A percentile compares a stretch with the other conserved stretches of the same genome.
These are phyloP conservation scores for Adiantum capillusveneris DNA, from an alignment of 75 land plant genomes.

Conservation along the genomic window DNA sequence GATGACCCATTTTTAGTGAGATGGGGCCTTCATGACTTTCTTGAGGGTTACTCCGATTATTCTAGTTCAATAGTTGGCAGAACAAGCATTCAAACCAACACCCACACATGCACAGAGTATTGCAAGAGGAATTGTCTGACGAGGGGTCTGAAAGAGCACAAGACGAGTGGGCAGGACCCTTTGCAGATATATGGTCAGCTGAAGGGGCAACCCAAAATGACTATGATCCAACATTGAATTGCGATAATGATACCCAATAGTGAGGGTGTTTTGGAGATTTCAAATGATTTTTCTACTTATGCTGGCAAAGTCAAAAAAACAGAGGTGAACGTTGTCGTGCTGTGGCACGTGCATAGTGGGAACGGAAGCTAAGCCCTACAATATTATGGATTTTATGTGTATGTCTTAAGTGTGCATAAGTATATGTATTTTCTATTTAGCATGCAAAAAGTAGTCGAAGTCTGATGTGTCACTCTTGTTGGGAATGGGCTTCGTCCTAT, in stretches of 20 bases:
- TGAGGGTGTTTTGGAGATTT: slow-evolving; percentile 36
- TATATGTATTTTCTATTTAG: too few relatives aligned
- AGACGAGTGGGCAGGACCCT: neutral
- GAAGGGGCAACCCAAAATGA: neutral
- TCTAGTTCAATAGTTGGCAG: slow-evolving; percentile 18
- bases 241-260: slow-evolving; percentile 5
- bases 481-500: too few relatives aligned
- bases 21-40: slow-evolving; percentile 63
- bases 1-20: slow-evolving; percentile 55
- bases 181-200: neutral
- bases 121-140: slow-evolving; percentile 62
- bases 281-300: slow-evolving; percentile 19
- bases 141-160: neutral
- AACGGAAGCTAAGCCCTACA: too few relatives aligned
- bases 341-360: too few relatives aligned
- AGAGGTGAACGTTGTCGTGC: too few relatives aligned
- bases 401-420: too few relatives aligned
- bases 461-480: too few relatives aligned
- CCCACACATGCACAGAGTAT: slow-evolving; percentile 21
- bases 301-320: slow-evolving; percentile 33
- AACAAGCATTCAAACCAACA: slow-evolving; percentile 8
- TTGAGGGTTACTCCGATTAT: slow-evolving; percentile 26
- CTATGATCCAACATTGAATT: neutral
- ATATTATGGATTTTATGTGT: too few relatives aligned
- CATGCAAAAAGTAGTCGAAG: too few relatives aligned